phyloP scores from a whole-genome alignment of 257 asterid genomes.

The Capsicum chinense region DNA sequence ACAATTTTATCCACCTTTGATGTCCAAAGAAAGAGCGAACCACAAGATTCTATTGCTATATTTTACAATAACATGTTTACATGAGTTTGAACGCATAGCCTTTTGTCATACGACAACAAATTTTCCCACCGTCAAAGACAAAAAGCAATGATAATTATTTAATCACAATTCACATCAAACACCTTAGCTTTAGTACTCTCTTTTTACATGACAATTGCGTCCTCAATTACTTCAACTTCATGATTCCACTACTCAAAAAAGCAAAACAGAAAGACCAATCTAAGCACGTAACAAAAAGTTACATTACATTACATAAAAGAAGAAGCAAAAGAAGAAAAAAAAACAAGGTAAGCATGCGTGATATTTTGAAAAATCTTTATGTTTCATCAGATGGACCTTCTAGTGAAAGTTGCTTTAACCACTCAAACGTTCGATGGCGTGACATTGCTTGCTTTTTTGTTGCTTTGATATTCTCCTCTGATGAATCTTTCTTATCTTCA shows the following conservation, averaged over 20 bases:
- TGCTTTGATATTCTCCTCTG: constrained; percentile 7
- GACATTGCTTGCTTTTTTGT: constrained; percentile 57
- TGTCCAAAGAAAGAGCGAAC: too few species aligned
- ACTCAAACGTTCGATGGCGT: constrained; percentile 83
- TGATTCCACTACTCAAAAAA: constrained; percentile 18
- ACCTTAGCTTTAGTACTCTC: neutral
- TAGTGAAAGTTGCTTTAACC: constrained; percentile 87
- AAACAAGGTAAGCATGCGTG: constrained; percentile 39
- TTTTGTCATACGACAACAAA: too few species aligned
- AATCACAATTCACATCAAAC: constrained; percentile 17
- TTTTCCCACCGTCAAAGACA: neutral
- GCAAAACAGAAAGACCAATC: constrained; percentile 28
- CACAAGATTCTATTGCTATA: too few species aligned
- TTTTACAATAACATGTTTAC: too few species aligned
- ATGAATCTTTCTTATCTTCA: constrained; percentile 30
- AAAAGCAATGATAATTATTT: constrained; percentile 5
- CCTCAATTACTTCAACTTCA: constrained; percentile 28
- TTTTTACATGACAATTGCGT: neutral
- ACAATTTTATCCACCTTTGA: too few species aligned
- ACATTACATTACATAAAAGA: constrained; percentile 6
- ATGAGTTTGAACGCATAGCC: too few species aligned
- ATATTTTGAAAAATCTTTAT: constrained; percentile 18
- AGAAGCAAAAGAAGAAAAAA: neutral
- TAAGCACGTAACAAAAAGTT: constrained; percentile 22
- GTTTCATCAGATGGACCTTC: constrained; percentile 50